phyloP scores from a whole-genome alignment of 306 rosid genomes.

The Gleditsia sinensis region DNA sequence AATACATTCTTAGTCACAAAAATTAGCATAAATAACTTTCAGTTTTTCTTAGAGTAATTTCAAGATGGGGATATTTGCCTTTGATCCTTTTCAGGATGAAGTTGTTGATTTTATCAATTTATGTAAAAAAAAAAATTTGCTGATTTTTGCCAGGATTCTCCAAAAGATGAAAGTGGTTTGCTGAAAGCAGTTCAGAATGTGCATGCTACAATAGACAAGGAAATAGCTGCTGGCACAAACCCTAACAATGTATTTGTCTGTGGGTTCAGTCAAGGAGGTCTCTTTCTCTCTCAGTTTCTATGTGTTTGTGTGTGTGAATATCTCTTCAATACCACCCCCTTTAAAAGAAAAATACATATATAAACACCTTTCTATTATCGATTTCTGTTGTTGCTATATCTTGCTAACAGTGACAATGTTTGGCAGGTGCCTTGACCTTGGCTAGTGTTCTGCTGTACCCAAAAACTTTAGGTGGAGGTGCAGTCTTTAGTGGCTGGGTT shows the following conservation, averaged over 20 bases:
- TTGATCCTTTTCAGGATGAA: slow-evolving; percentile 22
- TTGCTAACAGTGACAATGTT: slow-evolving; percentile 9
- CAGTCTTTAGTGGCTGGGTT: slow-evolving; percentile 90
- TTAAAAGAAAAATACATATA: not conserved
- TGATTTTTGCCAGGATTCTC: slow-evolving; percentile 61
- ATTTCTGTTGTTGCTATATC: slow-evolving; percentile 4
- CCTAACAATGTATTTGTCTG: slow-evolving; percentile 82
- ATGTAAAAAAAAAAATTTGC: slow-evolving; percentile 5
- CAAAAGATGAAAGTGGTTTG: slow-evolving; percentile 64
- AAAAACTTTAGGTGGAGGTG: slow-evolving; percentile 87
- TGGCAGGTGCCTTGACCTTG: slow-evolving; percentile 82
- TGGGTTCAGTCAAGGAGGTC: slow-evolving; percentile 97
- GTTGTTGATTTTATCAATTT: slow-evolving; percentile 14
- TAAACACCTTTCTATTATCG: not conserved
- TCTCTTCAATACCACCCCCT: slow-evolving; percentile 1
- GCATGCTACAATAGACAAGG: slow-evolving; percentile 83
- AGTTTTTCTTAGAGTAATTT: not conserved
- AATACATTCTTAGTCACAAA: not conserved
- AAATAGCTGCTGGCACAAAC: slow-evolving; percentile 73
- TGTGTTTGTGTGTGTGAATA: not conserved
- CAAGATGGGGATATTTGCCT: not conserved
- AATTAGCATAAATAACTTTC: not conserved
- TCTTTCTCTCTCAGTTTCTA: slow-evolving; percentile 12
- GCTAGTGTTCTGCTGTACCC: slow-evolving; percentile 89
- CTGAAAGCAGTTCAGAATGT: slow-evolving; percentile 79